phyloP scores from a whole-genome alignment of 768 basidiomycete species.

The Gymnopilus junonius region DNA sequence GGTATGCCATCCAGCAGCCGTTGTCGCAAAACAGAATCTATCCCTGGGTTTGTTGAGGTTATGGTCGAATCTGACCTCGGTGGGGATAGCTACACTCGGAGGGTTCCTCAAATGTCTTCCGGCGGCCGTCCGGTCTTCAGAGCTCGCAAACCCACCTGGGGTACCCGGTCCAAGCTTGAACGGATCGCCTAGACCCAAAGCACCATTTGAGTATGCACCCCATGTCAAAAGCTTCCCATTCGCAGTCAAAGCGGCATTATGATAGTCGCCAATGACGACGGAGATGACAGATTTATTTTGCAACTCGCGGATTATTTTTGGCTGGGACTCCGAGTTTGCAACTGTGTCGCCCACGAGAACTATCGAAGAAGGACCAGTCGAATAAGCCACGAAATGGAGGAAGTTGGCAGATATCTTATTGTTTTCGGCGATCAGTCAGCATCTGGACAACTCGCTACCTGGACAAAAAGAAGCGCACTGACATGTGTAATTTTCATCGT shows the following conservation, averaged over 20 bases:
- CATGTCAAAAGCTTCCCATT: constrained; percentile 80
- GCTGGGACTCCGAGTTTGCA: constrained; percentile 47
- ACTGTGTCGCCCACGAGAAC: constrained; percentile 71
- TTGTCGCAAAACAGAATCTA: constrained; percentile 78
- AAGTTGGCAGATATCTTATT: constrained; percentile 85
- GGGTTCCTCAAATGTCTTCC: constrained; percentile 36
- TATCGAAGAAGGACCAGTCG: constrained; percentile 69
- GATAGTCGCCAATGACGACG: constrained; percentile 91
- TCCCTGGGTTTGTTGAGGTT: constrained; percentile 51
- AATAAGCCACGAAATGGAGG: constrained; percentile 80
- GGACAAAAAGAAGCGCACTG: constrained; percentile 31
- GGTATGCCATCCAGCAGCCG: constrained; percentile 91
- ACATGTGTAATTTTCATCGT: constrained; percentile 80
- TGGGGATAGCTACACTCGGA: constrained; percentile 59
- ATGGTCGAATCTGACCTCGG: constrained; percentile 75
- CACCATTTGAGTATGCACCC: constrained; percentile 79
- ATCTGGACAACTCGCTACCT: constrained; percentile 5
- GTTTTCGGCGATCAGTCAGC: constrained; percentile 19
- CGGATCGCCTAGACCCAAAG: constrained; percentile 87
- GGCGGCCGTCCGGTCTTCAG: constrained; percentile 36
- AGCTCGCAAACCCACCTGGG: constrained; percentile 61
- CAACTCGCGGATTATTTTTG: constrained; percentile 71
- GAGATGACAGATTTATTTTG: constrained; percentile 84
- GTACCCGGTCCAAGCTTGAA: constrained; percentile 49
- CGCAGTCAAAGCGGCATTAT: constrained; percentile 83